Evolutionary conservation across 208 protist genomes (phyloP).

Genomic region (Balamuthia mandrillaris): DNA sequence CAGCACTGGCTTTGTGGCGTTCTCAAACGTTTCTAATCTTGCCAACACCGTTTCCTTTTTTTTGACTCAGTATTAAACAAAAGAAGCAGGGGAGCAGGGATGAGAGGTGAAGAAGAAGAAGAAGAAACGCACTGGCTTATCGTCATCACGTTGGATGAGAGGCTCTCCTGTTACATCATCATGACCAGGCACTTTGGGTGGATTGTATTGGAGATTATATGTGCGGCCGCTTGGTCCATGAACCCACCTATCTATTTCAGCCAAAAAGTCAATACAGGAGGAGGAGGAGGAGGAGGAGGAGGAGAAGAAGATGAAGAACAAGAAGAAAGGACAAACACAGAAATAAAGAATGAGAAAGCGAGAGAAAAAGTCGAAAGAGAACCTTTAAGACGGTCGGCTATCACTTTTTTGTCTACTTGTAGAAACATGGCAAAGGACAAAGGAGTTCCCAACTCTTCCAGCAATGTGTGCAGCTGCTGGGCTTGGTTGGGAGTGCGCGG

Average conservation of each 20-base stretch:
- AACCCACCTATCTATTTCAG: conserved; percentile 60
- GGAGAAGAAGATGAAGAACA: conserved; percentile 48
- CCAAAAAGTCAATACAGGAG: background rate
- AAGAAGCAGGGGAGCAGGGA: background rate
- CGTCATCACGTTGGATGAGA: conserved; percentile 87
- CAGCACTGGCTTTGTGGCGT: conserved; percentile 78
- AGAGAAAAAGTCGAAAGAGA: conserved; percentile 11
- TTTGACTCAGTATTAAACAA: too few relatives aligned
- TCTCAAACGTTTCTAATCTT: conserved; percentile 83
- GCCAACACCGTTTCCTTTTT: conserved; percentile 75
- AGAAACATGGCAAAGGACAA: conserved; percentile 86
- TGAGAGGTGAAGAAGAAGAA: background rate
- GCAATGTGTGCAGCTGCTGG: conserved; percentile 77
- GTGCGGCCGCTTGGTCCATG: conserved; percentile 86
- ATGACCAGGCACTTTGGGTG: conserved; percentile 78
- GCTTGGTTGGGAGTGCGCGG: conserved; percentile 89
- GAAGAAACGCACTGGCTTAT: conserved; percentile 70
- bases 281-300: background rate
- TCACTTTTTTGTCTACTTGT: conserved; percentile 84
- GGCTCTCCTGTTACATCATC: conserved; percentile 90
- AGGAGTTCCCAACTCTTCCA: conserved; percentile 65
- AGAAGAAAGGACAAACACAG: background rate
- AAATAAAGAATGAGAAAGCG: background rate
- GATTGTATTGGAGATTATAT: conserved; percentile 87
- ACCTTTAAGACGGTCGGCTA: conserved; percentile 83